Conservation (phyloP, 805 yeast species). For the Suhomyces emberorum region DNA sequence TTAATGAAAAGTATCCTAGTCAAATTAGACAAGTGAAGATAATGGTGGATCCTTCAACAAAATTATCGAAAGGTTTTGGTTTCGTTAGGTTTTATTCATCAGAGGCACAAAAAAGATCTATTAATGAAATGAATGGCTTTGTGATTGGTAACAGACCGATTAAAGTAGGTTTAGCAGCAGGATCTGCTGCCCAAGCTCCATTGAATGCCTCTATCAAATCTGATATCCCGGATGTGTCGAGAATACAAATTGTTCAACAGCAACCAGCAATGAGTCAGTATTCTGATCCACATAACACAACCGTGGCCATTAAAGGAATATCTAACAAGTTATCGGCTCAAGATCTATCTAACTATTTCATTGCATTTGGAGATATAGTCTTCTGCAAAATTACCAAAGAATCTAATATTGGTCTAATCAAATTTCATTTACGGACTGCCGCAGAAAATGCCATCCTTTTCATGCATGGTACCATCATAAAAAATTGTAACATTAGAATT, state of each 20-base stretch:
- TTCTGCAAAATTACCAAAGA: slow-evolving; percentile 20
- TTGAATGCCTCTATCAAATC: slow-evolving; percentile 6
- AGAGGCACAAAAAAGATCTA: slow-evolving; percentile 66
- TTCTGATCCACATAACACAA: slow-evolving; percentile 81
- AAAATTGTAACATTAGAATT: slow-evolving; percentile 26
- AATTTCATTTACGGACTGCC: slow-evolving; percentile 26
- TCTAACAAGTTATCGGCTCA: slow-evolving; percentile 55
- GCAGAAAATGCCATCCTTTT: slow-evolving; percentile 38
- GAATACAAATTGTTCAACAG: slow-evolving; percentile 32
- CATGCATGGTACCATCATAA: slow-evolving; percentile 27
- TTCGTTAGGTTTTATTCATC: slow-evolving; percentile 74
- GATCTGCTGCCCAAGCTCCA: slow-evolving; percentile 21
- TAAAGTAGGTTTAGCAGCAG: slow-evolving; percentile 55
- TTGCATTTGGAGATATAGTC: slow-evolving; percentile 57
- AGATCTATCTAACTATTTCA: slow-evolving; percentile 58
- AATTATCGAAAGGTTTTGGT: slow-evolving; percentile 80
- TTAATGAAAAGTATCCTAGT: slow-evolving; percentile 68
- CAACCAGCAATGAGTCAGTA: slow-evolving; percentile 59
- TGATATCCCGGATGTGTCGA: slow-evolving; percentile 12
- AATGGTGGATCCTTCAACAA: slow-evolving; percentile 70
- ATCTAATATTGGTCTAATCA: slow-evolving; percentile 21
- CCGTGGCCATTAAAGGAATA: slow-evolving; percentile 67
- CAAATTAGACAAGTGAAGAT: slow-evolving; percentile 68
- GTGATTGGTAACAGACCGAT: slow-evolving; percentile 71
- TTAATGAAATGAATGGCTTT: slow-evolving; percentile 79